Base-by-base conservation (phyloP, 2,329 filamentous ascomycete species). In the Didymellaceae sp. region DNA sequence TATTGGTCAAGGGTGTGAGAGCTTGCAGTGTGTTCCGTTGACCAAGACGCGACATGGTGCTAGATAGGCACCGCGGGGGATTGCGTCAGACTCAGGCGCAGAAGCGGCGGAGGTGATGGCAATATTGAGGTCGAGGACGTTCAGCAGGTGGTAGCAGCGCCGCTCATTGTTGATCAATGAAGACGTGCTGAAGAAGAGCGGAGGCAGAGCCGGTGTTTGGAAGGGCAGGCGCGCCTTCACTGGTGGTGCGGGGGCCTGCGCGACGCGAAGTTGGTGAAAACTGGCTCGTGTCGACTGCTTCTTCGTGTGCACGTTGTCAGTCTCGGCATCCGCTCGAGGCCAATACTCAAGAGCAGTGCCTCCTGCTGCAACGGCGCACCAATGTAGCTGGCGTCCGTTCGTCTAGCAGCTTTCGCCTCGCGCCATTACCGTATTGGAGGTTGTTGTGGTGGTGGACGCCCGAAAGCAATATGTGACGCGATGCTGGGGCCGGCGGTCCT, bases 271-370 rank as follows among this genome's bases (percentile, higher is more conserved):
- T 14, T 16, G 16, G 7, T 13, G 14, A 14, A 22, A 17, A 11
- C 10, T 43, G 38, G 32, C 45, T n/a, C 22, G 45, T 32, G 38
- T 24, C 20, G 58, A n/a, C 26, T 28, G 6, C 6, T 28, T 49
- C 49, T 55, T 32, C 57, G 52, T 42, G 48, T 59, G 58, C 57
- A 51, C 69, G 26, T 22, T 75, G 76, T 78, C 62, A 77, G 72
- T 58, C 77, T 75, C 47, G 81, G 74, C 58, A 84, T 85, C 65
- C 84, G 83, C 63, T 89, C 88, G 70, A 88, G 89, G 39, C 57
- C 45, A 72, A 87, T 85, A 63, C 88, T 89, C 76, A 91, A 92
- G 78, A 91, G 86, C 77, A 88, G 89, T 82, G 91, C 92, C 78
- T 87, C n/a, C 86, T 79, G 88, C 87, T 75, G 80, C 80, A 56